Evolutionary conservation across 768 basidiomycete species (phyloP).

Genomic region (Pleurotus tuoliensis): DNA sequence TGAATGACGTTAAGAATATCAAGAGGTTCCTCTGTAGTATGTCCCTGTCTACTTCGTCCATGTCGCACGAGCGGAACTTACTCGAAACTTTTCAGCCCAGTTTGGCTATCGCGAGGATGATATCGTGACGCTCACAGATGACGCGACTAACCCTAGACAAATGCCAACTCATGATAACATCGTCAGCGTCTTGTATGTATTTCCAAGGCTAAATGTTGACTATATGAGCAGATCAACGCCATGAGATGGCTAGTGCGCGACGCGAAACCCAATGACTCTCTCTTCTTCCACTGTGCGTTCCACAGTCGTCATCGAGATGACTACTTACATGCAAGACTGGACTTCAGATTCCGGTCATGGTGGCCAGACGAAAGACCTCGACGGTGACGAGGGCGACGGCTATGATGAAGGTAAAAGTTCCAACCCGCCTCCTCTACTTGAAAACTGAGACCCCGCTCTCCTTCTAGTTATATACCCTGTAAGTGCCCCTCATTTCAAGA

Average conservation of each 20-base stretch:
- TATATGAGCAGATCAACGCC: slow-evolving; percentile 48
- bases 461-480: slow-evolving; percentile 81
- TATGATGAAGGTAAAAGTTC: slow-evolving; percentile 63
- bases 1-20: slow-evolving; percentile 88
- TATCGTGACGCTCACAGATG: slow-evolving; percentile 85
- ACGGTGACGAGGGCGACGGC: slow-evolving; percentile 85
- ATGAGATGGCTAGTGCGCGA: slow-evolving; percentile 91
- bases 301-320: background rate
- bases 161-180: slow-evolving; percentile 83
- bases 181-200: slow-evolving; percentile 28
- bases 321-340: background rate
- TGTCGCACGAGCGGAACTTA: background rate
- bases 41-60: slow-evolving; percentile 17
- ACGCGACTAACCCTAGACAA: slow-evolving; percentile 55
- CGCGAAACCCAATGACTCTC: slow-evolving; percentile 77
- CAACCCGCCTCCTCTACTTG: background rate
- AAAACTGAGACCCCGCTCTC: background rate
- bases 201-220: background rate
- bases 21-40: slow-evolving; percentile 68
- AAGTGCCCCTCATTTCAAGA: slow-evolving; percentile 31
- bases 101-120: slow-evolving; percentile 73
- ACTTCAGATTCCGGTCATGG: slow-evolving; percentile 86
- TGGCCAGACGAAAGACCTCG: slow-evolving; percentile 78
- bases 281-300: slow-evolving; percentile 83
- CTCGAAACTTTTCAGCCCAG: slow-evolving; percentile 32